Evolutionary conservation across 306 rosid species (phyloP).

Genomic region (Lupinus albus): DNA sequence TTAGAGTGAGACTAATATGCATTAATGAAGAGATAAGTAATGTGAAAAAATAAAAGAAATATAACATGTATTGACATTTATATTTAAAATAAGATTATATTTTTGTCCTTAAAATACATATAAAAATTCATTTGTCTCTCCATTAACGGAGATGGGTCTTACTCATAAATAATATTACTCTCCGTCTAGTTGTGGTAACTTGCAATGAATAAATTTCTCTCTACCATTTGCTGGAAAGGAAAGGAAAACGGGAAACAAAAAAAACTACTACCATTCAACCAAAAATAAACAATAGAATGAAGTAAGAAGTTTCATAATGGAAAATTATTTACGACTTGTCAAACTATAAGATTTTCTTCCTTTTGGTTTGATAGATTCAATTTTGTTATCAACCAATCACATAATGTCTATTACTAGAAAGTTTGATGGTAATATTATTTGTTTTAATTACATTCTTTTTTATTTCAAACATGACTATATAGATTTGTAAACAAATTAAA

Average conservation of each 20-base stretch:
- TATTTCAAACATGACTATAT: background rate
- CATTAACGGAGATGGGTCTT: too few species aligned
- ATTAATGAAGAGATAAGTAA: too few species aligned
- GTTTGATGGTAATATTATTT: background rate
- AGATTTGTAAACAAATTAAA: background rate
- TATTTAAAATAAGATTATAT: too few species aligned
- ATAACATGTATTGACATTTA: too few species aligned
- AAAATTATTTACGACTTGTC: background rate
- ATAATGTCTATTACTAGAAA: background rate
- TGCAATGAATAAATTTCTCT: slow-evolving; percentile 11
- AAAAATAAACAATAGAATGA: background rate
- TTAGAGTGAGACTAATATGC: too few species aligned
- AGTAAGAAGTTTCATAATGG: background rate
- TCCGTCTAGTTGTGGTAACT: background rate
- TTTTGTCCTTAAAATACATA: too few species aligned
- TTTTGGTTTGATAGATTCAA: background rate
- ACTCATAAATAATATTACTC: too few species aligned
- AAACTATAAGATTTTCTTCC: background rate
- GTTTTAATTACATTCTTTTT: background rate
- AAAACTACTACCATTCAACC: background rate
- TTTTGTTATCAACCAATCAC: background rate
- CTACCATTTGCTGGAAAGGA: slow-evolving; percentile 22
- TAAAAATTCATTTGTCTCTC: too few species aligned
- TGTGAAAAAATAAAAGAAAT: too few species aligned
- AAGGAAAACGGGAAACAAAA: background rate